phyloP scores from a whole-genome alignment of 192 early-diverging fungal species.

The Coemansia pectinata region DNA sequence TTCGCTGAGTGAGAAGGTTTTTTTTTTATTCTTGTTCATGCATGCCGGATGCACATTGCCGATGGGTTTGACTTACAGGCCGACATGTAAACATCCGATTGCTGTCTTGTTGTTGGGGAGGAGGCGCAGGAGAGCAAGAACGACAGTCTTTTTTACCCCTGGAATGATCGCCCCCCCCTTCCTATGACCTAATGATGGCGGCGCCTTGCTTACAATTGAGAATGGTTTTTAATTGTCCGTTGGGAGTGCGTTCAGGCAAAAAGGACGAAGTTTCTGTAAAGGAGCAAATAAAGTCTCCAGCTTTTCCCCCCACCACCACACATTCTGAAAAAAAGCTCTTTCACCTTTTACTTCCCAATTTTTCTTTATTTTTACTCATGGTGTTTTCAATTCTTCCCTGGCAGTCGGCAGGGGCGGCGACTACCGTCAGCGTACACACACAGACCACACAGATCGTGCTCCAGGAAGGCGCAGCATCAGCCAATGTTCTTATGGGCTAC shows the following conservation, averaged over 20 bases:
- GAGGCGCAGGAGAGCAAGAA: not conserved
- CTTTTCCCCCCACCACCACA: not conserved
- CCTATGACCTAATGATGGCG: not conserved
- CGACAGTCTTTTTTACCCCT: not conserved
- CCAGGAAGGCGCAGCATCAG: constrained; percentile 5
- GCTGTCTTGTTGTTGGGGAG: not conserved
- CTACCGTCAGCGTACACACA: constrained; percentile 26
- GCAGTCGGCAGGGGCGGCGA: not conserved
- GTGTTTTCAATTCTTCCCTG: constrained; percentile 5
- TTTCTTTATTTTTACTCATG: not conserved
- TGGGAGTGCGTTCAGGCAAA: not conserved
- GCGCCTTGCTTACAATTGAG: constrained; percentile 1
- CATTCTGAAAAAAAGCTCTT: not conserved
- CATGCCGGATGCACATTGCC: not conserved
- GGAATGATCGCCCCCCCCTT: not conserved
- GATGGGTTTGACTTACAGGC: constrained; percentile 2
- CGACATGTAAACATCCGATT: constrained; percentile 1
- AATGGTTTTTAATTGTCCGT: not conserved
- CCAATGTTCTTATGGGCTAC: constrained; percentile 34
- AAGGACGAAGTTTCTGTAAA: not conserved
- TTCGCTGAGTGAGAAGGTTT: too few species aligned
- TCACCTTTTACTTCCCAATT: not conserved
- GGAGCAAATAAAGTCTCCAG: not conserved
- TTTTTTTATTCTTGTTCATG: not conserved
- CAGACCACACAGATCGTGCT: constrained; percentile 38